Base-by-base conservation (phyloP, 495 filamentous ascomycete genomes). In the Penicillium arizonense region DNA sequence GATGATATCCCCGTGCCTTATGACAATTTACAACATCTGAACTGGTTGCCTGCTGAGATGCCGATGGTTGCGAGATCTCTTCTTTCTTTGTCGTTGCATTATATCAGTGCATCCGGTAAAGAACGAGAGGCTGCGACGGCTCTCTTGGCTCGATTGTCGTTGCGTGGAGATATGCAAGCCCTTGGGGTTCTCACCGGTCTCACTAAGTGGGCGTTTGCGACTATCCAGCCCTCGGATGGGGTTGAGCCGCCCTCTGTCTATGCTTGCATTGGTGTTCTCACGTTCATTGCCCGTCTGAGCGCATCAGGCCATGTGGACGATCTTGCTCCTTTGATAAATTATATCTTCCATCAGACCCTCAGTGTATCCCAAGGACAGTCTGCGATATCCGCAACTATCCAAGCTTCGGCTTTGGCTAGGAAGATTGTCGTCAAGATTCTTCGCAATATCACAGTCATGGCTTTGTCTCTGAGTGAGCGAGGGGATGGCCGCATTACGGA, bases 161-260 rank as follows among this genome's bases (percentile, higher is more conserved):
- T 92, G 54, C 81, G 95, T 14, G 82, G 81, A 35, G 94, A 99
- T 66, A 96, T 97, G 93, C 85, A 89, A 64, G 72, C 80, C 34
- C 62, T 91, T 12, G 85, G 87, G 3, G 73, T 97, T 2, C 73
- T 95, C 30, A 71, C 80, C 12, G 71, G 75, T 0, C 61, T 93
- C 20, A 78, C 88, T 4, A 57, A 78, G 3, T 93, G 89, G 87
- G 82, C 88, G 11, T 68, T 96, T 20, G 59, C 62, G 2, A 74
- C 73, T 12, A 70, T 94, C 3, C 64, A 74, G 9, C 75, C 76
- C 5, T 52, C 51, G 14, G 56, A 58, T 10, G 50, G 66, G 10
- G 50, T 51, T 3, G 70, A 69, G 26, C 72, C 59, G 24, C 64
- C 59, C 26, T 70, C 65, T 58, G 77, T 82, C 42, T 86, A 85